Conservation (phyloP, 2,329 filamentous ascomycete species). For the Fonsecaea monophora region DNA sequence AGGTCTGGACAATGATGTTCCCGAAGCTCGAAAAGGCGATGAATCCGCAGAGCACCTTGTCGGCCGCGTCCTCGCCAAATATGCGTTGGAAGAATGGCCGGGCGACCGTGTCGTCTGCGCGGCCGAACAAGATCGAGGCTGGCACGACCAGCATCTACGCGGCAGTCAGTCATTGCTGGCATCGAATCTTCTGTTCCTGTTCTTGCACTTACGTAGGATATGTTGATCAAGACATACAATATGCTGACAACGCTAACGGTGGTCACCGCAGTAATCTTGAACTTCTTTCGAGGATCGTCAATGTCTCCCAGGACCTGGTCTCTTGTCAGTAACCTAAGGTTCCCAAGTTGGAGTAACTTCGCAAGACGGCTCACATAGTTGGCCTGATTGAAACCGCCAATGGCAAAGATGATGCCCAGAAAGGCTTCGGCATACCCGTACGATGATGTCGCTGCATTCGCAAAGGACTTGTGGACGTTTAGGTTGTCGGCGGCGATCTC, state of each 20-base stretch:
- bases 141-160: slow-evolving; percentile 32
- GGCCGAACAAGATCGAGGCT: neutral
- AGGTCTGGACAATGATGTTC: slow-evolving; percentile 65
- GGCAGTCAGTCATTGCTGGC: slow-evolving; percentile 11
- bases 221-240: slow-evolving; percentile 51
- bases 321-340: neutral
- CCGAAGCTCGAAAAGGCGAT: slow-evolving; percentile 62
- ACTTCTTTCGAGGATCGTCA: slow-evolving; percentile 47
- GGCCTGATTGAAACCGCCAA: slow-evolving; percentile 54
- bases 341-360: neutral
- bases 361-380: slow-evolving; percentile 47
- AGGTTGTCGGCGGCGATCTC: slow-evolving; percentile 42
- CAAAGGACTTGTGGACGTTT: slow-evolving; percentile 39
- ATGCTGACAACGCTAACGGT: slow-evolving; percentile 46
- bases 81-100: slow-evolving; percentile 44
- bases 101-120: slow-evolving; percentile 38
- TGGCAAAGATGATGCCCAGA: slow-evolving; percentile 43
- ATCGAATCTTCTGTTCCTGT: too few species aligned
- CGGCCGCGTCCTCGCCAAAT: slow-evolving; percentile 41
- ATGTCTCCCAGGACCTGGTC: slow-evolving; percentile 50
- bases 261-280: slow-evolving; percentile 46
- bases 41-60: slow-evolving; percentile 56
- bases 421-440: slow-evolving; percentile 44
- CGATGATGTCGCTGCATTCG: slow-evolving; percentile 29
- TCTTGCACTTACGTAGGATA: slow-evolving; percentile 52